phyloP scores from a whole-genome alignment of 2,329 filamentous ascomycete genomes.

The Reticulascus tulasneorum region DNA sequence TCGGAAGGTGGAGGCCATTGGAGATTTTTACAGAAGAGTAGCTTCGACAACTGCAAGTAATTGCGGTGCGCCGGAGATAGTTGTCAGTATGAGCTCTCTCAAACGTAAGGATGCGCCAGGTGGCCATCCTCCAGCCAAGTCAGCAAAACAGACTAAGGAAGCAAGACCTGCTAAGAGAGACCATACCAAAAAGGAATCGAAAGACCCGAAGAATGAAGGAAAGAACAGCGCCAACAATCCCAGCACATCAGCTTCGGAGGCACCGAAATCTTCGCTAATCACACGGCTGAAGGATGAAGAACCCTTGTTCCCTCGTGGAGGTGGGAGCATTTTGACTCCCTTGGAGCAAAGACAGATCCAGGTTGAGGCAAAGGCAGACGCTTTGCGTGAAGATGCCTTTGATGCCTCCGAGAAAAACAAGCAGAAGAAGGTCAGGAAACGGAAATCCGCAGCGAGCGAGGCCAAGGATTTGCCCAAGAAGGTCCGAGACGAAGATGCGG shows the following conservation, averaged over 20 bases:
- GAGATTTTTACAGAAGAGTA: too few relatives aligned
- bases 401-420: constrained; percentile 43
- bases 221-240: constrained; percentile 31
- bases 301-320: constrained; percentile 85
- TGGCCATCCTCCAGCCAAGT: constrained; percentile 45
- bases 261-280: constrained; percentile 31
- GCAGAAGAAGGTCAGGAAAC: constrained; percentile 52
- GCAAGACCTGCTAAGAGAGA: constrained; percentile 46
- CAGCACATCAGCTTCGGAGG: constrained; percentile 19
- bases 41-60: constrained; percentile 12
- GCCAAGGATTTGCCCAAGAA: constrained; percentile 43
- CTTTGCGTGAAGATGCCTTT: constrained; percentile 73
- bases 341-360: constrained; percentile 96
- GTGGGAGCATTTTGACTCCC: constrained; percentile 84
- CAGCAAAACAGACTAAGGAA: constrained; percentile 41
- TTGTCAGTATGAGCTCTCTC: constrained; percentile 46
- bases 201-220: constrained; percentile 27
- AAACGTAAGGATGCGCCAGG: constrained; percentile 57
- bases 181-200: constrained; percentile 23
- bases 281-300: constrained; percentile 70
- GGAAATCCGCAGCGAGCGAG: constrained; percentile 48
- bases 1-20: constrained; percentile 9
- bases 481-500: constrained; percentile 48
- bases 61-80: constrained; percentile 4
- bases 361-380: constrained; percentile 87